These are phyloP conservation scores for Ormosia emarginata DNA, from an alignment of 306 rosid genomes.

Conservation along the genomic window DNA sequence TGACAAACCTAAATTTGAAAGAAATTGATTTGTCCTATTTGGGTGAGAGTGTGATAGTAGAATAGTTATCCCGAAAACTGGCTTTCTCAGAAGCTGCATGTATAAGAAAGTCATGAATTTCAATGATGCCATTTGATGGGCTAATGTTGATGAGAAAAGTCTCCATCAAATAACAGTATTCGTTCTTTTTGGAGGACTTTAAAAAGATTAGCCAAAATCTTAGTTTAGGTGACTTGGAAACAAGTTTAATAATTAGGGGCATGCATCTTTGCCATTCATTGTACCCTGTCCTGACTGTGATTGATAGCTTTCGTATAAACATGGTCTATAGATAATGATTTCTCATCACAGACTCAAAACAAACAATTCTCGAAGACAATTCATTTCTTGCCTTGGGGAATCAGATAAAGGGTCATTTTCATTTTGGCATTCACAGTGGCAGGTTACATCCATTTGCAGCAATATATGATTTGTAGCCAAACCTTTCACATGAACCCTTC, in stretches of 20 bases:
- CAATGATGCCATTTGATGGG: slow-evolving; percentile 30
- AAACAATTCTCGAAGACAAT: not conserved
- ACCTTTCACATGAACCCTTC: slow-evolving; percentile 47
- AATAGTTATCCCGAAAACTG: not conserved
- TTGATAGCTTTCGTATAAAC: slow-evolving; percentile 7
- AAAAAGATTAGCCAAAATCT: slow-evolving; percentile 33
- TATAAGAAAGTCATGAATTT: not conserved
- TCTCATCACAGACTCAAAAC: not conserved
- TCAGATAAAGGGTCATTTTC: slow-evolving; percentile 29
- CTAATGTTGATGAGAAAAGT: not conserved
- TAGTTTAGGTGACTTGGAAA: slow-evolving; percentile 33
- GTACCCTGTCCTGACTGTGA: slow-evolving; percentile 18
- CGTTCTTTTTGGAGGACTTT: slow-evolving; percentile 40
- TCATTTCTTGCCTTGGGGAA: not conserved
- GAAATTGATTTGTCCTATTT: not conserved
- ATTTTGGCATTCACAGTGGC: not conserved
- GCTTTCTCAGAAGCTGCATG: slow-evolving; percentile 40
- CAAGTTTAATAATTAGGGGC: slow-evolving; percentile 32
- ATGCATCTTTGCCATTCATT: slow-evolving; percentile 49
- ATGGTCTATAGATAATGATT: slow-evolving; percentile 16
- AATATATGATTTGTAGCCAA: slow-evolving; percentile 9
- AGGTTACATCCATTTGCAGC: slow-evolving; percentile 14
- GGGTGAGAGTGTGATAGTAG: not conserved
- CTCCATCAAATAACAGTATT: slow-evolving; percentile 21
- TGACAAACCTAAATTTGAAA: not conserved